phyloP scores from a whole-genome alignment of 2,329 filamentous ascomycete genomes.

The Stemphylium vesicarium region DNA sequence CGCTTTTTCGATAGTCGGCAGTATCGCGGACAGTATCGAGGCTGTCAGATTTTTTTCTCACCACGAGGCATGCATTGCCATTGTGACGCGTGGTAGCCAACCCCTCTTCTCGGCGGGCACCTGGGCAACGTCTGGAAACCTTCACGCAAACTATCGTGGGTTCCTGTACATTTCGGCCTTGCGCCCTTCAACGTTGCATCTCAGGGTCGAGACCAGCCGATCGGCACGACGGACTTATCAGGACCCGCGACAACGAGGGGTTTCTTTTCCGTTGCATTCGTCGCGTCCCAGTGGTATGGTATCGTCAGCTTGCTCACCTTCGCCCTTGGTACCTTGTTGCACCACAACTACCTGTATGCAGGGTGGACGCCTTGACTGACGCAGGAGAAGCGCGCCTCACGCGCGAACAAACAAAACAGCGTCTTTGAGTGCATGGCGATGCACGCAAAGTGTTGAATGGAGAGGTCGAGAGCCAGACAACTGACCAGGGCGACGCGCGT shows the following conservation, averaged over 20 bases:
- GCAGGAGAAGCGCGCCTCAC: neutral
- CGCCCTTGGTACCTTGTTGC: neutral
- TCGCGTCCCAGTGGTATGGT: neutral
- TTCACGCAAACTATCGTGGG: neutral
- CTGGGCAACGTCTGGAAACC: neutral
- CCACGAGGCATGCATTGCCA: neutral
- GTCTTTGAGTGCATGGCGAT: neutral
- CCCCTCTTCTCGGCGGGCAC: neutral
- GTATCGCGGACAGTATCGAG: neutral
- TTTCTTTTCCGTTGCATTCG: neutral
- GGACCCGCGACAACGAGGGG: neutral
- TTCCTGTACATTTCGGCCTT: too few species aligned
- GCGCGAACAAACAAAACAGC: slow-evolving; percentile 3
- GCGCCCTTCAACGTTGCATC: neutral
- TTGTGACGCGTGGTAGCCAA: neutral
- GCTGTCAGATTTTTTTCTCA: neutral
- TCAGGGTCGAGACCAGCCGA: neutral
- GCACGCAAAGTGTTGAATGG: neutral
- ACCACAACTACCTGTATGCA: neutral
- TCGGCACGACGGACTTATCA: neutral
- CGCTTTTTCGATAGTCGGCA: neutral
- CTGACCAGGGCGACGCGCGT: neutral
- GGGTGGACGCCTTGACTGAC: neutral
- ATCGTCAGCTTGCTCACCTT: neutral
- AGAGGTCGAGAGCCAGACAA: neutral